A percentile compares a stretch with the other conserved stretches of the same genome.
phyloP scores from a whole-genome alignment of 2,329 filamentous ascomycete species.

The Zasmidium cellare region DNA sequence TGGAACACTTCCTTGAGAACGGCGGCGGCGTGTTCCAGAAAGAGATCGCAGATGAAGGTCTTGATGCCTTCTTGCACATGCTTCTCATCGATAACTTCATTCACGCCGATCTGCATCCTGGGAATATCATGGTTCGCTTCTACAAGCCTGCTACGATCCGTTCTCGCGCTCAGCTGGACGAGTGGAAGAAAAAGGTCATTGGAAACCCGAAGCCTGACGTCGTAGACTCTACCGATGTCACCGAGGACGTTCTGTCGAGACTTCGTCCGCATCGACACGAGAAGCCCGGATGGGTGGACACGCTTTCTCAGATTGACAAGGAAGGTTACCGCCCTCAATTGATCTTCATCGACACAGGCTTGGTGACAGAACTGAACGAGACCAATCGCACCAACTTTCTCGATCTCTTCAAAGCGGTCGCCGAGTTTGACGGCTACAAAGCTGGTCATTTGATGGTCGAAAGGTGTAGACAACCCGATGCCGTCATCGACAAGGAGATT shows the following conservation, averaged over 20 bases:
- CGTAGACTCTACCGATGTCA: constrained; percentile 69
- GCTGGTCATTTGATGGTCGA: constrained; percentile 95
- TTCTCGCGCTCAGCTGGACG: constrained; percentile 40
- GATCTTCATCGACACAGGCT: constrained; percentile 94
- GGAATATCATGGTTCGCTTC: constrained; percentile 99
- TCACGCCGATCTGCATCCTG: constrained; percentile 92
- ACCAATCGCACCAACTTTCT: constrained; percentile 88
- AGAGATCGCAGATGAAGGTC: constrained; percentile 90
- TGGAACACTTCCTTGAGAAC: constrained; percentile 85
- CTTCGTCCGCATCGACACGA: constrained; percentile 73
- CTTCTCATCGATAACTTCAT: constrained; percentile 96
- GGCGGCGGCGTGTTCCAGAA: constrained; percentile 90
- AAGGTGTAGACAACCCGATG: constrained; percentile 86
- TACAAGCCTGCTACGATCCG: constrained; percentile 78
- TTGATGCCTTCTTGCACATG: constrained; percentile 96
- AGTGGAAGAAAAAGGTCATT: constrained; percentile 15
- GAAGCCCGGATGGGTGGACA: constrained; percentile 65
- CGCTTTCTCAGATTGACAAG: constrained; percentile 73
- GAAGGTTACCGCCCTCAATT: constrained; percentile 93
- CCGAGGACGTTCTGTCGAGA: constrained; percentile 79
- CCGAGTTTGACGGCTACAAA: constrained; percentile 95
- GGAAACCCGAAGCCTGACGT: constrained; percentile 32
- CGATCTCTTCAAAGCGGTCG: constrained; percentile 91
- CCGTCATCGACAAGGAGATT: constrained; percentile 83
- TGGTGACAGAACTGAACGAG: constrained; percentile 90